Evolutionary conservation across 2,329 filamentous ascomycete genomes (phyloP).

Genomic region (Fusarium sp.): DNA sequence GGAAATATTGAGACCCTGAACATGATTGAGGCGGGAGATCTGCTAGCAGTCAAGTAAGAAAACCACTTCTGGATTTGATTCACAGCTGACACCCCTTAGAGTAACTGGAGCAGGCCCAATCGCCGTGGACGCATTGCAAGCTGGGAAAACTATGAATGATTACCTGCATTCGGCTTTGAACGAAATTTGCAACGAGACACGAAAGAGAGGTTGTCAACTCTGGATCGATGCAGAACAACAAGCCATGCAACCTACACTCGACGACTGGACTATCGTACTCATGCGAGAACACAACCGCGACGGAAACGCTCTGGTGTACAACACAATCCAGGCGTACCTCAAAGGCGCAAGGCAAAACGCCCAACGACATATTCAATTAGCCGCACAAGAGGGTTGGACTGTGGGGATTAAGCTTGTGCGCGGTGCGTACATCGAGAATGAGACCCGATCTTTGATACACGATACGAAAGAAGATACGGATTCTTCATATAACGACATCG

Average conservation of each 20-base stretch:
- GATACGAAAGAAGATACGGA: constrained; percentile 66
- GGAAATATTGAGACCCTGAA: constrained; percentile 66
- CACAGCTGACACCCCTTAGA: constrained; percentile 38
- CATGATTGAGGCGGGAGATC: constrained; percentile 65
- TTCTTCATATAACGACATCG: constrained; percentile 62
- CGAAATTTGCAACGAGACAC: constrained; percentile 55
- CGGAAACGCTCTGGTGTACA: constrained; percentile 54
- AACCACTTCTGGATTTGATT: accelerated
- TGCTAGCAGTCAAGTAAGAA: constrained; percentile 68
- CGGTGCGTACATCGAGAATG: constrained; percentile 66
- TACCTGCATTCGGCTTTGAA: constrained; percentile 57
- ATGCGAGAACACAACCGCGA: constrained; percentile 57
- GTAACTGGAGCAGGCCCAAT: constrained; percentile 58
- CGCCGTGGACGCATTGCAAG: constrained; percentile 55
- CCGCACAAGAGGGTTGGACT: constrained; percentile 62
- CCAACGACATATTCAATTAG: constrained; percentile 59
- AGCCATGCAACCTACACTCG: constrained; percentile 56
- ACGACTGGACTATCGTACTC: constrained; percentile 49
- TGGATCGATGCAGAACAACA: constrained; percentile 62
- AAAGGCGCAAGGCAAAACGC: constrained; percentile 59
- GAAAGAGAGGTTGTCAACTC: constrained; percentile 54
- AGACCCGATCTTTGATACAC: constrained; percentile 62
- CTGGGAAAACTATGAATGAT: constrained; percentile 50
- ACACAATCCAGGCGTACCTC: constrained; percentile 70
- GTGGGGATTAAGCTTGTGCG: constrained; percentile 68